phyloP scores from a whole-genome alignment of 164 flowering plant genomes.

The Kalanchoe fedtschenkoi region DNA sequence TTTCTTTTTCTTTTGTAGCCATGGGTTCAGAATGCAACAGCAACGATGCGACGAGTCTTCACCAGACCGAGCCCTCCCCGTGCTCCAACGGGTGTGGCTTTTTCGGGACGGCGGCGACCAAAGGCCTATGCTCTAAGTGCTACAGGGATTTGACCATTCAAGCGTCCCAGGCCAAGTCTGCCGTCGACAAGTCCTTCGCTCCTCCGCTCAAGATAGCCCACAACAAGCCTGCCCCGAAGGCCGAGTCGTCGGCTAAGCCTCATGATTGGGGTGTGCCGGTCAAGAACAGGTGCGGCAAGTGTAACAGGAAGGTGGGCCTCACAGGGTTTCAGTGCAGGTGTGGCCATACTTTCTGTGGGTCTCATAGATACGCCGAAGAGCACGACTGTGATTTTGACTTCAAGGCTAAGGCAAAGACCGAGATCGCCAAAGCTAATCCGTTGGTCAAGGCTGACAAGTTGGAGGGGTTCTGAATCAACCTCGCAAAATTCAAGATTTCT shows the following conservation, averaged over 20 bases:
- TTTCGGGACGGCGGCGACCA: conserved; percentile 39
- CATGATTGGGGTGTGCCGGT: not conserved
- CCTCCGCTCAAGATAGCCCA: not conserved
- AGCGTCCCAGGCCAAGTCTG: conserved; percentile 23
- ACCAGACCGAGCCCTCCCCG: conserved; percentile 16
- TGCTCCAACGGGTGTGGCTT: conserved; percentile 58
- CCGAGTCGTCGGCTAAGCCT: not conserved
- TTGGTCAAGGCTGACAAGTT: conserved; percentile 35
- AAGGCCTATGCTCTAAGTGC: conserved; percentile 52
- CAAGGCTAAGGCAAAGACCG: conserved; percentile 24
- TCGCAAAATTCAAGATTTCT: no score
- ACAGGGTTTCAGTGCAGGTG: conserved; percentile 50
- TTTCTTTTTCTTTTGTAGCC: not conserved
- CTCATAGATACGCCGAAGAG: conserved; percentile 47
- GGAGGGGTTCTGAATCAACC: conserved; percentile 23
- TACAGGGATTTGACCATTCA: conserved; percentile 23
- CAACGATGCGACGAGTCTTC: conserved; percentile 23
- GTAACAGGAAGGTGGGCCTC: conserved; percentile 39
- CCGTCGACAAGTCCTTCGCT: conserved; percentile 22
- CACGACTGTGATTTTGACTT: conserved; percentile 44
- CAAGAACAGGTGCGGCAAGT: conserved; percentile 23
- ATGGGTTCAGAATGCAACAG: conserved; percentile 26
- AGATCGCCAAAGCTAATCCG: conserved; percentile 42
- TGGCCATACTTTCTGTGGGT: conserved; percentile 38
- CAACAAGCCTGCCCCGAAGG: not conserved